Conservation (phyloP, 2,329 filamentous ascomycete species). For the Diaporthe sp. region DNA sequence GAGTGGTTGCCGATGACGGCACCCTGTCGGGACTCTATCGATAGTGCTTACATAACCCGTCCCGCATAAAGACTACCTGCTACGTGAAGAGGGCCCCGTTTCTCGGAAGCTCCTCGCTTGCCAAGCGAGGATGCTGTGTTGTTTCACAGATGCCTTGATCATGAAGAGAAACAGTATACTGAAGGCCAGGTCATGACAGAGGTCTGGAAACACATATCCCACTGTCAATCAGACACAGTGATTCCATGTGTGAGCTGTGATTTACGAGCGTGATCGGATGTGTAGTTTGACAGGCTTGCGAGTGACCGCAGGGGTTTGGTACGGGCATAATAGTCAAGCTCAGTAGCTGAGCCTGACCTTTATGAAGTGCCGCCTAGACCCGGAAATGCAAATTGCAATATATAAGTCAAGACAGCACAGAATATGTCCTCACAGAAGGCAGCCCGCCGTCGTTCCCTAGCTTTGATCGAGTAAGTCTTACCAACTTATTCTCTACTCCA, state of each 20-base stretch:
- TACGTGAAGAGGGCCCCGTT: background rate
- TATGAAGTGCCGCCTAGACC: background rate
- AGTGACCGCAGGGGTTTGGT: too few relatives aligned
- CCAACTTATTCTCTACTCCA: background rate
- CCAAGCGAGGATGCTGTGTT: too few relatives aligned
- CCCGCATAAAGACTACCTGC: background rate
- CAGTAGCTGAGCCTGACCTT: background rate
- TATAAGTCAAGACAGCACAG: background rate
- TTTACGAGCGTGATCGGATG: background rate
- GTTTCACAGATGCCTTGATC: background rate
- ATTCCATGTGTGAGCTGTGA: background rate
- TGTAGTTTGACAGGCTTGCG: background rate
- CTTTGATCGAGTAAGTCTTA: background rate
- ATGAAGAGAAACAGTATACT: background rate
- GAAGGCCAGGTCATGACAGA: too few relatives aligned
- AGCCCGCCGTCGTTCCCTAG: background rate
- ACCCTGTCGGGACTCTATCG: background rate
- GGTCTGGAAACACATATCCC: too few relatives aligned
- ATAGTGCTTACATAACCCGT: slow-evolving; percentile 22
- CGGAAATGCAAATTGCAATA: background rate
- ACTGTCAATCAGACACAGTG: background rate
- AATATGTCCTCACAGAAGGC: background rate
- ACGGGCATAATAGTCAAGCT: background rate
- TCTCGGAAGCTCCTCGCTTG: background rate
- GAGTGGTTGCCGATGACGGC: slow-evolving; percentile 31